These are phyloP conservation scores for Colletotrichum liaoningense DNA, from an alignment of 2,329 filamentous ascomycete species.

Conservation along the genomic window DNA sequence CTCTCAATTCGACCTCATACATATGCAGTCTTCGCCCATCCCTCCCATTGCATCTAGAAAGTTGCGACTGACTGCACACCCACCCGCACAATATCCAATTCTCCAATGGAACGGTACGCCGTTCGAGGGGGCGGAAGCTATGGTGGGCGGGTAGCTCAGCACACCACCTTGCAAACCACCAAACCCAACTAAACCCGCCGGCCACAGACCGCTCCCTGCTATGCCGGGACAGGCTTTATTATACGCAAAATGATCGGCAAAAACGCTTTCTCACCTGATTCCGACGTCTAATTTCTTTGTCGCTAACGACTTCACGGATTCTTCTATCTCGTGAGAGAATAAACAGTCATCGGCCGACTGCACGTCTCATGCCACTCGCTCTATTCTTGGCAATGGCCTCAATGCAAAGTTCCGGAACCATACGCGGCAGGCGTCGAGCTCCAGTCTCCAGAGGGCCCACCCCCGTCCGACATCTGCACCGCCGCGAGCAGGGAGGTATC, in stretches of 20 bases:
- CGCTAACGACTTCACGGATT: neutral
- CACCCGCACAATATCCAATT: conserved; percentile 18
- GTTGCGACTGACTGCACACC: conserved; percentile 10
- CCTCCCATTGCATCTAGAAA: conserved; percentile 14
- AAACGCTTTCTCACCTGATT: neutral
- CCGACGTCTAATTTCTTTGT: neutral
- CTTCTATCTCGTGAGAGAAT: neutral
- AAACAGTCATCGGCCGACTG: conserved; percentile 14
- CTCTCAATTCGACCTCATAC: neutral
- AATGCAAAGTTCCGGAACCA: conserved; percentile 1
- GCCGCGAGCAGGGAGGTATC: conserved; percentile 13
- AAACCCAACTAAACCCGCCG: conserved; percentile 2
- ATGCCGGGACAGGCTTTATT: neutral
- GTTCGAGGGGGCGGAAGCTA: conserved; percentile 23
- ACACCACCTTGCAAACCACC: conserved; percentile 9
- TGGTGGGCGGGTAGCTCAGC: conserved; percentile 11
- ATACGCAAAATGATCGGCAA: neutral
- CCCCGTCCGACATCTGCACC: conserved; percentile 5
- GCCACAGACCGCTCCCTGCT: conserved; percentile 8
- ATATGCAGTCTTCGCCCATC: conserved; percentile 1
- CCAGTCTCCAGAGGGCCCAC: neutral
- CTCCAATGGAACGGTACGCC: conserved; percentile 27
- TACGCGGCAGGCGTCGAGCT: conserved; percentile 7
- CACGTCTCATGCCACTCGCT: conserved; percentile 21
- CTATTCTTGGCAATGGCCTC: conserved; percentile 21